Percentiles rank a stretch among this genome's conserved stretches.
phyloP scores from a whole-genome alignment of 2,329 filamentous ascomycete genomes.

The Cephalotrichum gorgonifer region DNA sequence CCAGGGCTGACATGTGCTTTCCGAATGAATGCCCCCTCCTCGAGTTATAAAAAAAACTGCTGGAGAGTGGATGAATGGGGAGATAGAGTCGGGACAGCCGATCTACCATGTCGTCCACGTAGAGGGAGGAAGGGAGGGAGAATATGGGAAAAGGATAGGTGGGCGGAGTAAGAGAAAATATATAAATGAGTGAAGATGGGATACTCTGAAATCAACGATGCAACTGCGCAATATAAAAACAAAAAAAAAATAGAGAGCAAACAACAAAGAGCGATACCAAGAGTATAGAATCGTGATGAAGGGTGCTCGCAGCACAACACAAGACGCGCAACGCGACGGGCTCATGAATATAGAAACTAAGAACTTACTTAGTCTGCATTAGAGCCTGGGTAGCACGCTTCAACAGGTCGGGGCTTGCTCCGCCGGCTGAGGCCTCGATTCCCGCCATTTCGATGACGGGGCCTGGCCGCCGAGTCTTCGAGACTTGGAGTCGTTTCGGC shows the following conservation, averaged over 20 bases:
- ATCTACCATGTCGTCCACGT: too few species aligned
- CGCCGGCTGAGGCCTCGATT: conserved; percentile 30
- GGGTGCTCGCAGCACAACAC: not conserved
- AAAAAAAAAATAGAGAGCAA: not conserved
- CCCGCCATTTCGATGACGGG: conserved; percentile 32
- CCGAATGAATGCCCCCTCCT: too few species aligned
- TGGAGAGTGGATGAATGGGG: too few species aligned
- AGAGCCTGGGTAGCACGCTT: conserved; percentile 51
- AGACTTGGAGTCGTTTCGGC: not conserved
- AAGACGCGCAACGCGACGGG: conserved; percentile 1
- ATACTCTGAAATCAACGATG: too few species aligned
- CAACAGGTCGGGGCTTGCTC: conserved; percentile 44
- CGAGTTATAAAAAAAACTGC: not conserved
- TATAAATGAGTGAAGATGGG: too few species aligned
- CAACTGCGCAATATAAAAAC: not conserved
- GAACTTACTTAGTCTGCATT: conserved; percentile 52
- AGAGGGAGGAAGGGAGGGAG: too few species aligned
- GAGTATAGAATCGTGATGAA: not conserved
- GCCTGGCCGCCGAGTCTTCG: not conserved
- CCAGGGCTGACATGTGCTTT: not conserved
- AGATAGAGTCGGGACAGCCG: too few species aligned
- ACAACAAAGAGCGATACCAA: not conserved
- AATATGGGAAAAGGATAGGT: too few species aligned
- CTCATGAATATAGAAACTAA: conserved; percentile 3
- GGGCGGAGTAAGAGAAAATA: not conserved